Base-by-base conservation (phyloP, 2,329 filamentous ascomycete genomes). In the Gliomastix tumulicola region DNA sequence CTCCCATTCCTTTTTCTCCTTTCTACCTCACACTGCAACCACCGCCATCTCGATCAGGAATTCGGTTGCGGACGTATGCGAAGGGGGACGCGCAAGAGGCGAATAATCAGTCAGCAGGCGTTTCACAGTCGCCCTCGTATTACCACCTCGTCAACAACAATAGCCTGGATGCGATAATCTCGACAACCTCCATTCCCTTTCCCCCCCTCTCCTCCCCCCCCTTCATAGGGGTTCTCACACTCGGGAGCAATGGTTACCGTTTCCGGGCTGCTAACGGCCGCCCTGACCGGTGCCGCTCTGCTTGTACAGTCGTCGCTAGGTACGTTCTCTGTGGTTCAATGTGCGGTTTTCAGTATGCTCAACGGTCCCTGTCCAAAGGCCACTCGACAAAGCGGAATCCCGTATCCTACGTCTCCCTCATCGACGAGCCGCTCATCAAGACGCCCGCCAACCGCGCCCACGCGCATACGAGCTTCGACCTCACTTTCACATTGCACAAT, bases 401-500 rank as follows among this genome's bases (percentile, higher is more conserved):
- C 21, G 70, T 98, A 43, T 77, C 72, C 47, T 79, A 83, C 53
- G 67, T 96, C 34, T 80, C 81, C 11, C 68, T 79, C 32, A 64
- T 96, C 45, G 80, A 89, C 43, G 76, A 88, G 53, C 74, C 84
- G 21, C 71, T 78, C 41, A 83, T 98, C 45, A 78, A 87, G 51
- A 87, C 88, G 1, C 80, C 82, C 13, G 84, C 83, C 32, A 79
- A 87, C 55, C 79, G 83, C 41, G 77, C 95, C 32, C 82, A 92
- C 54, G 81, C 88, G 34, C 68, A 84, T 39, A 90, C 88, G 12
- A 68, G 78, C 17, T 98, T 98, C 59, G 86, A 95, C 50, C 66
- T 98, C 43, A 81, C 77, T 21, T 96, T 98, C 57, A 69, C 77
- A 39, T 65, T 95, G 23, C 79, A 84, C 51, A 66, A 76, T 41